Percentiles rank a stretch among this genome's conserved stretches.
phyloP scores from a whole-genome alignment of 2,329 filamentous ascomycete genomes.

The Arthrobotrys iridis region DNA sequence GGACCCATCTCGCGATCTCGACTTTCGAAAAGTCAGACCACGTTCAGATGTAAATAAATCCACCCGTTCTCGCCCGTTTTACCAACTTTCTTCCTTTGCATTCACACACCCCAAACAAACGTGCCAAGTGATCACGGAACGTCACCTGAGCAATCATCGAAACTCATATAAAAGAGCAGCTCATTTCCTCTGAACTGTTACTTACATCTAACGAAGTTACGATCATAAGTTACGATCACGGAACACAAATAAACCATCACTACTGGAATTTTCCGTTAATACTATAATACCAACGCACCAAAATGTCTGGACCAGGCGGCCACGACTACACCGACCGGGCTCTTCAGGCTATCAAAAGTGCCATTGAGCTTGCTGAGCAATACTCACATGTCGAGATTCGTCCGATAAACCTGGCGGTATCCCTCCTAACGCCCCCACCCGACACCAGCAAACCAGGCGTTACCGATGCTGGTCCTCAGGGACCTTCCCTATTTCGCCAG shows the following conservation, averaged over 20 bases:
- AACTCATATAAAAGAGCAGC: slow-evolving; percentile 19
- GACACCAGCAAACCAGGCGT: slow-evolving; percentile 61
- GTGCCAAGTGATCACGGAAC: slow-evolving; percentile 14
- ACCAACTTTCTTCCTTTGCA: slow-evolving; percentile 9
- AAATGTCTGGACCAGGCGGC: slow-evolving; percentile 54
- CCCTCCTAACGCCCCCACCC: slow-evolving; percentile 76
- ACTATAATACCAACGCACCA: slow-evolving; percentile 27
- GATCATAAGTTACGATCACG: slow-evolving; percentile 38
- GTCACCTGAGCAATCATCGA: slow-evolving; percentile 46
- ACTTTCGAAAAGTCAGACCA: slow-evolving; percentile 37
- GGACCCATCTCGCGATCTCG: slow-evolving; percentile 28
- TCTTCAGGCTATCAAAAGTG: slow-evolving; percentile 87
- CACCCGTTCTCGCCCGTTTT: background rate
- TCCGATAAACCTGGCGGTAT: slow-evolving; percentile 87
- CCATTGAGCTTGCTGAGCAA: slow-evolving; percentile 85
- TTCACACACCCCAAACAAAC: slow-evolving; percentile 13
- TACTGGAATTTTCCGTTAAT: slow-evolving; percentile 2
- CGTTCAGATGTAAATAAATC: slow-evolving; percentile 34
- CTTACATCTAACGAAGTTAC: slow-evolving; percentile 37
- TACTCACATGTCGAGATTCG: slow-evolving; percentile 91
- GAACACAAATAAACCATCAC: background rate
- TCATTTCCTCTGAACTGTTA: slow-evolving; percentile 8
- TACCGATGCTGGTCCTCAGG: slow-evolving; percentile 47
- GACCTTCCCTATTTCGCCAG: slow-evolving; percentile 85
- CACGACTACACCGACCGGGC: slow-evolving; percentile 83